Percentiles rank a stretch among this genome's conserved stretches.
phyloP scores from a whole-genome alignment of 2,329 filamentous ascomycete species.

The Fusarium sterilihyphosum region DNA sequence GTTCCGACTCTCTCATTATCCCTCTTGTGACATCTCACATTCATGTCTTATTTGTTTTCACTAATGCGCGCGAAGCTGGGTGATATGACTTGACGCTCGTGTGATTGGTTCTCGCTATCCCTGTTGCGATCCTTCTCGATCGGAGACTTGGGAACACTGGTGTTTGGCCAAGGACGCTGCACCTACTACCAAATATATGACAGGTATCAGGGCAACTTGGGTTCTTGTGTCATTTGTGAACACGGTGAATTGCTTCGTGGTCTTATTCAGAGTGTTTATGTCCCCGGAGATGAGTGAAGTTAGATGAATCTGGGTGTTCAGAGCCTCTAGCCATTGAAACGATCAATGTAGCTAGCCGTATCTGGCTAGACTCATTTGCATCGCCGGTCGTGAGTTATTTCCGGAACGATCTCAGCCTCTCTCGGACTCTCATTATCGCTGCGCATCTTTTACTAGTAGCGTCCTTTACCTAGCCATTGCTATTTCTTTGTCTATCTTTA shows the following conservation, averaged over 20 bases:
- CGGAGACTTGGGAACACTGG: background rate
- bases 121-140: background rate
- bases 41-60: background rate
- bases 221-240: rapidly evolving
- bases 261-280: background rate
- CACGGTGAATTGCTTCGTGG: rapidly evolving
- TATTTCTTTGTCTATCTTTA: too few relatives aligned
- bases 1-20: background rate
- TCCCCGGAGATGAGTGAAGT: background rate
- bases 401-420: background rate
- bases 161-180: too few relatives aligned
- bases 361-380: background rate
- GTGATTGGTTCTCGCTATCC: background rate
- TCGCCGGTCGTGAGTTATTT: background rate
- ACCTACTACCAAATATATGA: too few relatives aligned
- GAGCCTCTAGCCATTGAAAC: background rate
- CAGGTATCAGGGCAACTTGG: rapidly evolving
- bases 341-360: background rate
- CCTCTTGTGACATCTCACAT: background rate
- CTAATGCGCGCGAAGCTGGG: background rate
- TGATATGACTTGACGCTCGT: background rate
- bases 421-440: background rate
- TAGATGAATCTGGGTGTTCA: background rate
- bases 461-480: rapidly evolving
- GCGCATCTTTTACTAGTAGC: background rate